phyloP scores from a whole-genome alignment of 176 grass and related monocot species.

The Phoenix dactylifera region DNA sequence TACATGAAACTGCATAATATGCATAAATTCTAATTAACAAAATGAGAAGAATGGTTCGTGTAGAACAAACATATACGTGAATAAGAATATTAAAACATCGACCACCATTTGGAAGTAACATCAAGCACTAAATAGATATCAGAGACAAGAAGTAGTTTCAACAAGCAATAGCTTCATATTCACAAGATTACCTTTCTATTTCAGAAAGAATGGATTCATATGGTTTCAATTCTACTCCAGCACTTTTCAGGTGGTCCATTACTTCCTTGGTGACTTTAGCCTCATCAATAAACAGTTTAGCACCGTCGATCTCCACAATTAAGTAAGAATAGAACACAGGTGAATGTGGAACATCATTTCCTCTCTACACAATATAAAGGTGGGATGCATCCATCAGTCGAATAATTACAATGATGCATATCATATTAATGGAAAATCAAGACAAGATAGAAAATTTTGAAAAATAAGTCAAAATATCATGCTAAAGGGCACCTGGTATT shows the following conservation, averaged over 20 bases:
- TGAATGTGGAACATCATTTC: conserved; percentile 84
- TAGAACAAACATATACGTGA: no score
- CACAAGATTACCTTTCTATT: conserved; percentile 55
- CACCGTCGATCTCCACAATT: conserved; percentile 44
- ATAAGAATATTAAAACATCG: no score
- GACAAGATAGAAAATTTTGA: not conserved
- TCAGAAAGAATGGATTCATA: conserved; percentile 72
- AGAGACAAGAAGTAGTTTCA: not conserved
- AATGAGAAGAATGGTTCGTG: no score
- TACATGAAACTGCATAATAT: no score
- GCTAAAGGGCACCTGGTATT: no score
- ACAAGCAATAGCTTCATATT: conserved; percentile 8
- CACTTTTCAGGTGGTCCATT: conserved; percentile 44
- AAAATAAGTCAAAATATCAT: not conserved
- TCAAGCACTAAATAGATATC: not conserved
- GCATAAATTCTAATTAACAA: no score
- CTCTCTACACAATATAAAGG: conserved; percentile 62
- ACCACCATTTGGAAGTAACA: not conserved
- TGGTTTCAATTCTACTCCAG: conserved; percentile 68
- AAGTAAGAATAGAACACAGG: conserved; percentile 96
- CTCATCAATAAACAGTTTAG: conserved; percentile 78
- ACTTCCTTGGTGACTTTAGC: conserved; percentile 62
- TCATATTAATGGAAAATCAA: conserved; percentile 8
- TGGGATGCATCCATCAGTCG: conserved; percentile 15
- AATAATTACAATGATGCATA: conserved; percentile 15